Base-by-base conservation (phyloP, 2,329 filamentous ascomycete species). In the Pezizomycotina sp. region DNA sequence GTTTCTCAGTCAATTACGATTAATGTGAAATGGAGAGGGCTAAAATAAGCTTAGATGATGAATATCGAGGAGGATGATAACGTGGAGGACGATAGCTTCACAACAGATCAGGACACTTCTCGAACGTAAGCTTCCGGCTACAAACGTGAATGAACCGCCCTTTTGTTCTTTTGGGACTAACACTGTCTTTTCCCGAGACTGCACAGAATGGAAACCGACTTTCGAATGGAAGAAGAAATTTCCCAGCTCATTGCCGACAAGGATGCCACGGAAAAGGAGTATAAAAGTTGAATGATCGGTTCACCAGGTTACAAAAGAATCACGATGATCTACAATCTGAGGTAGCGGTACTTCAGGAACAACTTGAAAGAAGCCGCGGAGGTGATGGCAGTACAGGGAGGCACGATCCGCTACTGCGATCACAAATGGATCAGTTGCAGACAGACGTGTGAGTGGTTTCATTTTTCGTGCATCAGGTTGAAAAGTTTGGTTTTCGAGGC, bases 181-280 rank as follows among this genome's bases (percentile, higher is more conserved):
- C 27, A 38, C 20, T 9, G 32, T 36, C 13, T n/a, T n/a, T n/a
- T n/a, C n/a, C n/a, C n/a, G n/a, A n/a, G n/a, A n/a, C n/a, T n/a
- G n/a, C 21, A 38, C 12, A 36, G 44, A 21, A 45, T 34, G 15
- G 49, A 51, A 38, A 49, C 45, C 29, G 49, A 52, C 24, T 51
- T 52, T 31, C 38, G 48, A 12, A 48, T 52, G 48, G 50, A 52
- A 25, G 50, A 52, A 28, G 50, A 52, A 29, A 50, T 52, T 37
- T 48, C 47, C 22, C 43, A 49, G 20, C 27, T 52, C 18, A 46
- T 50, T 13, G 46, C 49, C 3, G 50, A 51, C 21, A 50, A 50
- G 25, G 50, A 52, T 19, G 44, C 45, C 14, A 31, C 48, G 14
- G 49, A 51, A 28, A 43, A 43, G 23, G 47, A 51, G 24, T 47